Conservation (phyloP, 371 early-diverging fungal species). For the Syncephalastrum monosporum region DNA sequence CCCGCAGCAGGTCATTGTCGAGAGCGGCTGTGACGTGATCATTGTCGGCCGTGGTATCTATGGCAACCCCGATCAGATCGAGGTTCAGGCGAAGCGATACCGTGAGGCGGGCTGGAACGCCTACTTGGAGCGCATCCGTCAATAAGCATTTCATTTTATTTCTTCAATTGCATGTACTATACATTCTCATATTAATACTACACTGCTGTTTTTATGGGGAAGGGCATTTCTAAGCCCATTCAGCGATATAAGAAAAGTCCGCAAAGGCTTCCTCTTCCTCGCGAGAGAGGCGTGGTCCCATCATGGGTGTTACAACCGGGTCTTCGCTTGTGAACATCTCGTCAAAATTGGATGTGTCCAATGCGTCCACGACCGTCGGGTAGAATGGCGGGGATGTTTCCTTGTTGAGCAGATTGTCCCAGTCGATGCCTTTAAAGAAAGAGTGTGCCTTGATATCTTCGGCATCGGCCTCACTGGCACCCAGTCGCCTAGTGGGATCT, state of each 20-base stretch:
- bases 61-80: slow-evolving; percentile 72
- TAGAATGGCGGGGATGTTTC: slow-evolving; percentile 86
- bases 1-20: slow-evolving; percentile 82
- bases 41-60: slow-evolving; percentile 98
- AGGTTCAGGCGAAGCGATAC: slow-evolving; percentile 76
- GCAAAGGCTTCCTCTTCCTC: slow-evolving; percentile 90
- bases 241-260: slow-evolving; percentile 89
- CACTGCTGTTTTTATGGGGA: neutral
- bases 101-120: slow-evolving; percentile 94
- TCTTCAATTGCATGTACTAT: too few species aligned
- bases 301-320: slow-evolving; percentile 87
- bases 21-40: slow-evolving; percentile 88
- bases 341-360: slow-evolving; percentile 96
- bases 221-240: slow-evolving; percentile 60
- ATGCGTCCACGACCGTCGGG: slow-evolving; percentile 75
- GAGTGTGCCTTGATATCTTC: slow-evolving; percentile 91
- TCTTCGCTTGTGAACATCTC: slow-evolving; percentile 89
- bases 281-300: slow-evolving; percentile 67
- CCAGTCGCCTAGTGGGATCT: slow-evolving; percentile 85
- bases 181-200: neutral
- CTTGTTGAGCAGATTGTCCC: slow-evolving; percentile 87
- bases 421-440: slow-evolving; percentile 92
- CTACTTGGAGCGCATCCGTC: slow-evolving; percentile 65
- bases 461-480: slow-evolving; percentile 79
- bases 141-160: too few species aligned